A percentile compares a stretch with the other conserved stretches of the same genome.
phyloP scores from a whole-genome alignment of 1,139 yeast genomes.

The Taphrina wiesneri region DNA sequence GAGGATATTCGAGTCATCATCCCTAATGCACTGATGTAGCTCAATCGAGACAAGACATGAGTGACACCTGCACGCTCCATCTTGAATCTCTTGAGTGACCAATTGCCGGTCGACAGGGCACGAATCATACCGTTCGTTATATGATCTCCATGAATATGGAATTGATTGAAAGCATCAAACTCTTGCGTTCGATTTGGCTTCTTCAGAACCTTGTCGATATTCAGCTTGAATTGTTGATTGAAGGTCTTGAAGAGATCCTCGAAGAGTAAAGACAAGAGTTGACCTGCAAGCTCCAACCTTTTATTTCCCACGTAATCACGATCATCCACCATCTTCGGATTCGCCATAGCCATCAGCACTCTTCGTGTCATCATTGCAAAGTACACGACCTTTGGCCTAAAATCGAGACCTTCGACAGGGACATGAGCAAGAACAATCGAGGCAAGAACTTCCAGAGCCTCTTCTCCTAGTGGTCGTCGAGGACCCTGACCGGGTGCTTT shows the following conservation, averaged over 20 bases:
- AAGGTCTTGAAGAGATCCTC: slow-evolving; percentile 97
- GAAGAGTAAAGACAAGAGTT: slow-evolving; percentile 86
- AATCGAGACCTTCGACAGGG: slow-evolving; percentile 79
- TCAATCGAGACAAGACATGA: slow-evolving; percentile 84
- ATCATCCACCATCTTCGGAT: slow-evolving; percentile 94
- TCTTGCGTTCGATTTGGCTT: slow-evolving; percentile 94
- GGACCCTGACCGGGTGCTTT: slow-evolving; percentile 61
- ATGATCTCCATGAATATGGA: slow-evolving; percentile 85
- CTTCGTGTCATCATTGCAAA: slow-evolving; percentile 96
- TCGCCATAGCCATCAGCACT: slow-evolving; percentile 91
- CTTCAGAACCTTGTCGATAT: slow-evolving; percentile 87
- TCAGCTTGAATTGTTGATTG: slow-evolving; percentile 89
- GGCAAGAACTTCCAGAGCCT: slow-evolving; percentile 96
- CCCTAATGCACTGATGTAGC: slow-evolving; percentile 93
- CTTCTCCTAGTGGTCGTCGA: slow-evolving; percentile 76
- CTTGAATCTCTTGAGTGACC: slow-evolving; percentile 98
- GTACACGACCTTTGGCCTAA: slow-evolving; percentile 90
- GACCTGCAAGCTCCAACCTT: slow-evolving; percentile 96
- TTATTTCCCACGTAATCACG: slow-evolving; percentile 98
- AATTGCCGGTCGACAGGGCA: slow-evolving; percentile 96
- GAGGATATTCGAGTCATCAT: slow-evolving; percentile 99
- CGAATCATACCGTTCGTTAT: slow-evolving; percentile 93
- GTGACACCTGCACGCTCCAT: slow-evolving; percentile 99
- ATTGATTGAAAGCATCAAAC: slow-evolving; percentile 86
- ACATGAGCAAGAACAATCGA: slow-evolving; percentile 95